phyloP scores from a whole-genome alignment of 129 eudicot genomes.

The Calendula officinalis region DNA sequence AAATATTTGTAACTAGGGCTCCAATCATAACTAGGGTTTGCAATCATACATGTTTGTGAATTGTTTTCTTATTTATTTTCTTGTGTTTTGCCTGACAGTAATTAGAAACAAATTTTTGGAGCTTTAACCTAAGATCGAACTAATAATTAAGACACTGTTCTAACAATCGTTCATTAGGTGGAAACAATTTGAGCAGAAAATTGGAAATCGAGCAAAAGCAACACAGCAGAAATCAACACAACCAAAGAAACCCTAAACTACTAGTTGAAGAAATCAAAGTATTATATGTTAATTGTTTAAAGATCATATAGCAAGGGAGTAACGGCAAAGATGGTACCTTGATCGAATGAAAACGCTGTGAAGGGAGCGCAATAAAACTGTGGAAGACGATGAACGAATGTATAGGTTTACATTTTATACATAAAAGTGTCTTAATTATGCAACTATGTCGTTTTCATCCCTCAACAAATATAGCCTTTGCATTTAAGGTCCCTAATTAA shows the following conservation, averaged over 20 bases:
- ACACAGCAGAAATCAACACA: not conserved
- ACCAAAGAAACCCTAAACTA: constrained; percentile 8
- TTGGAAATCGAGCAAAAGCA: not conserved
- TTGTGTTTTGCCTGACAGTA: too few species aligned
- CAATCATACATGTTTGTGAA: too few species aligned
- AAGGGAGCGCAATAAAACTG: not conserved
- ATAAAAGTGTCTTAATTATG: not conserved
- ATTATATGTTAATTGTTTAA: too few species aligned
- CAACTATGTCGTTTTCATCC: not conserved
- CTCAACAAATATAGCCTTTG: not conserved
- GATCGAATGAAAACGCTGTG: not conserved
- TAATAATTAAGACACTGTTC: too few species aligned
- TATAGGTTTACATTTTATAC: not conserved
- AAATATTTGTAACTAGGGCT: too few species aligned
- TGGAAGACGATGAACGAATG: not conserved
- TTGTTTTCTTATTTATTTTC: too few species aligned
- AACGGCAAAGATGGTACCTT: not conserved
- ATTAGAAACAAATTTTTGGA: too few species aligned
- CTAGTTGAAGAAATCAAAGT: not conserved
- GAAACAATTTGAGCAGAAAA: not conserved
- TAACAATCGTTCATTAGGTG: not conserved
- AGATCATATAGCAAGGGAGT: not conserved
- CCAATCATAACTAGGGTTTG: too few species aligned
- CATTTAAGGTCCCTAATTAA: not conserved
- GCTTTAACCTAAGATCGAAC: too few species aligned